Evolutionary conservation across 2,329 filamentous ascomycete species (phyloP), one percentile per base, ranked within the genome.

Genomic region (Penicillium olsonii): DNA sequence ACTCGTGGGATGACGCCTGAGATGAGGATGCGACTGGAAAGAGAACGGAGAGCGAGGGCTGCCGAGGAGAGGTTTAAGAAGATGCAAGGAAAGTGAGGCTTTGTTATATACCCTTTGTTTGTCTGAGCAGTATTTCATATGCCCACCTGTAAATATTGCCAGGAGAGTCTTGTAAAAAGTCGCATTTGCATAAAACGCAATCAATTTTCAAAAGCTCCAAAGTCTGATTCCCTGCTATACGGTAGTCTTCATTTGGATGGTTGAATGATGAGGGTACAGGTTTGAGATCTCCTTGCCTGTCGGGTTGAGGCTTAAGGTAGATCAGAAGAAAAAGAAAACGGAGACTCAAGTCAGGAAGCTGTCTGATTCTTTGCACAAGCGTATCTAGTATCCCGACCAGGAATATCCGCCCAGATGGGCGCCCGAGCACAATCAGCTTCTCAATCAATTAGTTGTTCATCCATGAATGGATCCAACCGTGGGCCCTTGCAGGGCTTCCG

Each of bases 31-130:
- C 84, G 82, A 67, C 71, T 97, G 45, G 94, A 97, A 69, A 79
- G 94, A 60, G 94, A 99, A 73, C 79, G 91, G 61, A 86, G 92
- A 64, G 94, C 94, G 4, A 84, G 92, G 62, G 94, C 94, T 8
- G 92, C 92, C 0, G 94, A 97, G 72, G 92, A 92, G 75, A 84
- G 92, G 65, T 79, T 96, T 52, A 84, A 81, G 72, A 79, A 80
- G 63, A 78, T 90, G 80, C 80, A 83, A 61, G 73, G 62, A 27
- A 60, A 60, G 10, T 65, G 43, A 59, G 22, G 10, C 3, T 19
- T 17, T 45, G 17, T 17, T 37, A 11, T 34, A 40, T 45, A 49
- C 41, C 33, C 33, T 29, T 12, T 31, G 44, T 37, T 15, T 8
- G 7, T n/a, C 18, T 34, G 31, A 34, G 7, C 8, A 24, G 11